phyloP scores from a whole-genome alignment of 2,329 filamentous ascomycete species.

The Aspergillus jensenii region DNA sequence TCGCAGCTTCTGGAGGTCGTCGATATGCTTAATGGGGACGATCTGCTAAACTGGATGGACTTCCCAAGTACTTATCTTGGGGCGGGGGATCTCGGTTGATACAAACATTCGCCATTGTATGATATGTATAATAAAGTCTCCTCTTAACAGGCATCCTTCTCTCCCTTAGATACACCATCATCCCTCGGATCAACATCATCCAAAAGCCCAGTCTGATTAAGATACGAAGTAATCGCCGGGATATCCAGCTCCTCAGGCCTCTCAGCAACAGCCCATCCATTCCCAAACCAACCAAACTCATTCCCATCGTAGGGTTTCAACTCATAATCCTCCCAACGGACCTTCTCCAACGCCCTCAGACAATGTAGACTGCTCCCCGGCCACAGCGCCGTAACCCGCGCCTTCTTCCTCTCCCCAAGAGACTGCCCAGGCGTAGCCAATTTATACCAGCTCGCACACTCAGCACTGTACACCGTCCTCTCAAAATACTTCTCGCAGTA shows the following conservation, averaged over 20 bases:
- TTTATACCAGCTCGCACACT: constrained; percentile 8
- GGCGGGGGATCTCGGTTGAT: not conserved
- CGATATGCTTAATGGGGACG: not conserved
- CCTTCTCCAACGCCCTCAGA: not conserved
- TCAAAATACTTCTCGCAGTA: constrained; percentile 1
- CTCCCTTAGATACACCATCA: no score
- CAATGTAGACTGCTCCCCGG: constrained; percentile 4
- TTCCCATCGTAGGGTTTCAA: constrained; percentile 1
- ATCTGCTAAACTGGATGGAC: not conserved
- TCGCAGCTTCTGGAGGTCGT: constrained; percentile 1
- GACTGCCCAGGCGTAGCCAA: not conserved
- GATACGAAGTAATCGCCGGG: not conserved
- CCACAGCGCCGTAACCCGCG: not conserved
- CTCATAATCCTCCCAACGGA: constrained; percentile 5
- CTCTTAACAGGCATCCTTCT: no score
- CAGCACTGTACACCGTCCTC: constrained; percentile 1
- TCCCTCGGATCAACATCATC: not conserved
- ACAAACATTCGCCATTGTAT: no score
- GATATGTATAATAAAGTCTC: no score
- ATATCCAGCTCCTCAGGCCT: not conserved
- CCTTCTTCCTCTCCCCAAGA: not conserved
- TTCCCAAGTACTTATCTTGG: not conserved
- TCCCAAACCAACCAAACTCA: constrained; percentile 4
- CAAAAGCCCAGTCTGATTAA: not conserved
- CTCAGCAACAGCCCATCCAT: constrained; percentile 4